These are phyloP conservation scores for Xylaria sp. DNA, from an alignment of 2,329 filamentous ascomycete genomes.

Conservation along the genomic window DNA sequence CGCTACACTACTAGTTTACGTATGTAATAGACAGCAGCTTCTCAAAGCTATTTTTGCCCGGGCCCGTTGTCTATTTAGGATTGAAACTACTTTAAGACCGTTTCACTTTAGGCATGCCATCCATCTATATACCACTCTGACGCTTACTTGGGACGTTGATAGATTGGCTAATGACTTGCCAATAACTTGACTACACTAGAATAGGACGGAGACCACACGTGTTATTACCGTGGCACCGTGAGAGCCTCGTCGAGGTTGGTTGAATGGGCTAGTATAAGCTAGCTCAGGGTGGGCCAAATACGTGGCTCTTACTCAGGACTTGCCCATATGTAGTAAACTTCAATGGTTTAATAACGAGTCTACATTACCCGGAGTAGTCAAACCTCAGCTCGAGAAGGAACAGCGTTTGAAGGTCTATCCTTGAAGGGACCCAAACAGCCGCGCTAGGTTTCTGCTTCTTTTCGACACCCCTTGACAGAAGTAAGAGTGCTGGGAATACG, in stretches of 20 bases:
- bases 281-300: constrained; percentile 26
- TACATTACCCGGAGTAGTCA: constrained; percentile 4
- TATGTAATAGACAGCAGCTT: constrained; percentile 18
- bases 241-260: constrained; percentile 29
- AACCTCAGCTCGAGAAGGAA: constrained; percentile 9
- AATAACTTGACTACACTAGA: constrained; percentile 1
- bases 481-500: constrained; percentile 3
- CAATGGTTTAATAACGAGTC: constrained; percentile 28
- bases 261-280: constrained; percentile 18
- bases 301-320: constrained; percentile 33
- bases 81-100: constrained; percentile 26
- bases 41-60: constrained; percentile 24
- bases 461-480: constrained; percentile 2
- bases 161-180: constrained; percentile 7
- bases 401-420: constrained; percentile 6
- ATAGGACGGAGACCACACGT: constrained; percentile 7
- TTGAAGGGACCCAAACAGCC: constrained; percentile 1
- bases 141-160: constrained; percentile 17
- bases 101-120: constrained; percentile 23
- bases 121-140: neutral
- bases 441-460: constrained; percentile 9
- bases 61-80: constrained; percentile 13
- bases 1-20: neutral
- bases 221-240: constrained; percentile 21
- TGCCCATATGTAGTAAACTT: constrained; percentile 30